These are phyloP conservation scores for Tylopilus sp. DNA, from an alignment of 1,284 basidiomycete species.

Conservation along the genomic window DNA sequence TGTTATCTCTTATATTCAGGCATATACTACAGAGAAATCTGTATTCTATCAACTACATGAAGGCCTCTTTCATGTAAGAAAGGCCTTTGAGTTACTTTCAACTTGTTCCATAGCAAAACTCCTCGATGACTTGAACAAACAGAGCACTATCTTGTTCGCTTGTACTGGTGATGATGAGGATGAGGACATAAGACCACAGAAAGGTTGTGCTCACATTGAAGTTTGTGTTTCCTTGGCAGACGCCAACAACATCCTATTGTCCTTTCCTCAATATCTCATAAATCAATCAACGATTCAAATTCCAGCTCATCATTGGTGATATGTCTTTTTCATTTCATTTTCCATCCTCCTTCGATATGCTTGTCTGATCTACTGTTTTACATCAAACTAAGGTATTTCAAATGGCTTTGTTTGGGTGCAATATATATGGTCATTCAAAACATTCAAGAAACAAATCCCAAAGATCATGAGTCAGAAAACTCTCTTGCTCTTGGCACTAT, in stretches of 20 bases:
- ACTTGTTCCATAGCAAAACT: neutral
- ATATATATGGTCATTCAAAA: neutral
- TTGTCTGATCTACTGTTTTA: too few species aligned
- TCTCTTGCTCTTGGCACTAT: constrained; percentile 2
- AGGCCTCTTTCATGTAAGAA: neutral
- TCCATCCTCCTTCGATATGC: too few species aligned
- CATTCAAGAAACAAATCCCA: rapidly evolving
- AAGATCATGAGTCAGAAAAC: neutral
- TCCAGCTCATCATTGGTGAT: neutral
- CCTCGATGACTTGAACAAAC: neutral
- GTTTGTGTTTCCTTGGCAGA: neutral
- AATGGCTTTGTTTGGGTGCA: constrained; percentile 1
- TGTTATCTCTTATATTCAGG: constrained; percentile 9
- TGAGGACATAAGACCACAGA: neutral
- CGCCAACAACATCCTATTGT: neutral
- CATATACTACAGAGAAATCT: constrained; percentile 15
- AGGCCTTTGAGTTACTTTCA: neutral
- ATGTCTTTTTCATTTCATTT: too few species aligned
- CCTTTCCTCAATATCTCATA: neutral
- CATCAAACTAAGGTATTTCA: constrained; percentile 9
- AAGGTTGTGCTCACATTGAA: neutral
- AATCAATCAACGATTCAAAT: constrained; percentile 6
- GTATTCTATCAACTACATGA: constrained; percentile 15
- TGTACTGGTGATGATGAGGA: neutral
- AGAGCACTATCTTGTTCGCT: neutral